A percentile compares a stretch with the other conserved stretches of the same genome.
Evolutionary conservation across 2,329 filamentous ascomycete species (phyloP).

Genomic region (Verticillium tricorpus): DNA sequence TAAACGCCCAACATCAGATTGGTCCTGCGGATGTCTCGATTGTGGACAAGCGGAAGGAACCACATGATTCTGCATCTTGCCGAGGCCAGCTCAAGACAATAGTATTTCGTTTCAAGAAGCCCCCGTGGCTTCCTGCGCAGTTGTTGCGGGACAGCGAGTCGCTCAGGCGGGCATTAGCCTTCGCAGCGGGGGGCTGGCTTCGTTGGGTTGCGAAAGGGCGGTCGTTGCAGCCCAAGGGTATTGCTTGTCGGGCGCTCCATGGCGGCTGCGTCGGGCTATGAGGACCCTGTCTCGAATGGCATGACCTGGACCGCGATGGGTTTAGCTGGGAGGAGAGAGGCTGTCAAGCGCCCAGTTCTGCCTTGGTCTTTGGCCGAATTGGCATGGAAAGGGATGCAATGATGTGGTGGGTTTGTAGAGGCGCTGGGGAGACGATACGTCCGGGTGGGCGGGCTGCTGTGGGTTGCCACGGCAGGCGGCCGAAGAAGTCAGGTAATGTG

Average conservation of each 20-base stretch:
- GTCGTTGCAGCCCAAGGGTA: constrained; percentile 1
- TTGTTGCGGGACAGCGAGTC: background rate
- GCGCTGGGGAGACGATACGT: background rate
- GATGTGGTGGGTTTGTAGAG: background rate
- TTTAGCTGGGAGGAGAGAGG: background rate
- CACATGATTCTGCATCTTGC: background rate
- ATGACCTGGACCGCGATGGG: background rate
- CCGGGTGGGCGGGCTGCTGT: background rate
- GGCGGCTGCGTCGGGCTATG: background rate
- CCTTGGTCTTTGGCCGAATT: background rate
- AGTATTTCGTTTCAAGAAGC: background rate
- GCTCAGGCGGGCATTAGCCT: background rate
- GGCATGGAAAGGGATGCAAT: background rate
- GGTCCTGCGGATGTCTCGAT: background rate
- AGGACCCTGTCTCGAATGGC: background rate
- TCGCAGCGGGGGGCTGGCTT: background rate
- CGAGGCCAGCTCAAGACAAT: background rate
- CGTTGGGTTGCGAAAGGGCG: background rate
- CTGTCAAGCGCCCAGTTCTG: background rate
- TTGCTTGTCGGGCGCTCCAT: constrained; percentile 2
- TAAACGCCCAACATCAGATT: background rate
- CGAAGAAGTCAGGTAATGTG: background rate
- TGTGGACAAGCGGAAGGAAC: background rate
- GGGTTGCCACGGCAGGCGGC: background rate
- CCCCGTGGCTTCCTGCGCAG: background rate